Evolutionary conservation across 768 basidiomycete genomes (phyloP).

Genomic region (Dioszegia crocea): DNA sequence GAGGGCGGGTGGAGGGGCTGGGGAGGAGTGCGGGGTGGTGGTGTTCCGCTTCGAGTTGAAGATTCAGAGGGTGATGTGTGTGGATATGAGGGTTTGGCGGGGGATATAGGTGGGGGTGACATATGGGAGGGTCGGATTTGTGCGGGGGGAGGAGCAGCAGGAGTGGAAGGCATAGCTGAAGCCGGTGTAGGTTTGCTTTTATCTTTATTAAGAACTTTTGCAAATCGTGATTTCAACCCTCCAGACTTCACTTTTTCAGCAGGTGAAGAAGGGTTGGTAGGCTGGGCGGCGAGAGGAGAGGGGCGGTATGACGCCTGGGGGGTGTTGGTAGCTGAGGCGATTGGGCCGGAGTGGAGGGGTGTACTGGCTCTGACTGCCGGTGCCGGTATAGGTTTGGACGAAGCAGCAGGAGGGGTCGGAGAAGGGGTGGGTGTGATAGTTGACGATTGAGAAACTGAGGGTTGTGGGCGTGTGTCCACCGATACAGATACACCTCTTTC

Average conservation of each 20-base stretch:
- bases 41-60: constrained; percentile 37
- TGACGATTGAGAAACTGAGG: neutral
- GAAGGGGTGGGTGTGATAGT: neutral
- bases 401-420: neutral
- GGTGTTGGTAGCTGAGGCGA: constrained; percentile 42
- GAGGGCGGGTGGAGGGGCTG: constrained; percentile 25
- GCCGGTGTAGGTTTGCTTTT: constrained; percentile 19
- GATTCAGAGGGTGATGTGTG: constrained; percentile 37
- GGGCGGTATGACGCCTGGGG: constrained; percentile 52
- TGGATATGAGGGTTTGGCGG: neutral
- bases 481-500: constrained; percentile 1
- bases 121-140: constrained; percentile 2
- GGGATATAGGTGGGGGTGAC: neutral
- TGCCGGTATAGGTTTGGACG: neutral
- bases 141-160: constrained; percentile 9
- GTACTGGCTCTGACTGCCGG: constrained; percentile 19
- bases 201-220: constrained; percentile 58
- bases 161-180: constrained; percentile 19
- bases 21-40: constrained; percentile 46
- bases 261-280: constrained; percentile 46
- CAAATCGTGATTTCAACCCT: constrained; percentile 72
- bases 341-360: constrained; percentile 42
- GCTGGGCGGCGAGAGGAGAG: constrained; percentile 57
- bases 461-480: neutral
- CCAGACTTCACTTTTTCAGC: constrained; percentile 32